Percentiles rank a stretch among this genome's conserved stretches.
Conservation (phyloP, 2,329 filamentous ascomycete species). For the Pseudogymnoascus sp. region DNA sequence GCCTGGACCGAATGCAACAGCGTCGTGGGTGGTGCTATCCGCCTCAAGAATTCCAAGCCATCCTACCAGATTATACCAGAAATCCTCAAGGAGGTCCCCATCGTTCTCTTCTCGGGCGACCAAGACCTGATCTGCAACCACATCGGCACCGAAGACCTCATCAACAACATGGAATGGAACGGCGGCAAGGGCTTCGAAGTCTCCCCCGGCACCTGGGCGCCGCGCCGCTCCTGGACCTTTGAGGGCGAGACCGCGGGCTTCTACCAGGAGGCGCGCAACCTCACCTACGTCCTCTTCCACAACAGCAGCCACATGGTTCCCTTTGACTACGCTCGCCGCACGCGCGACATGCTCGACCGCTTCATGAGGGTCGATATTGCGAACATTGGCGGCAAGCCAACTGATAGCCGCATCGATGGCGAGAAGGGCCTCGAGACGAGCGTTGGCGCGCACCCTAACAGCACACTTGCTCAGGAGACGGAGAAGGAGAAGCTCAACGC, state of each 20-base stretch:
- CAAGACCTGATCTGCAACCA: conserved; percentile 97
- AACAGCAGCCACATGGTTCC: conserved; percentile 98
- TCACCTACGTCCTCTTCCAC: conserved; percentile 93
- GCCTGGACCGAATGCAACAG: conserved; percentile 91
- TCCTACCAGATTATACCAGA: conserved; percentile 68
- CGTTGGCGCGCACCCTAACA: conserved; percentile 60
- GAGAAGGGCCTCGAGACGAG: conserved; percentile 59
- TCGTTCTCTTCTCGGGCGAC: conserved; percentile 86
- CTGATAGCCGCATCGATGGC: conserved; percentile 61
- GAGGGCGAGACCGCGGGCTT: conserved; percentile 81
- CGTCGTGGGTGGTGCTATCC: conserved; percentile 65
- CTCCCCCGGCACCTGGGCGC: conserved; percentile 79
- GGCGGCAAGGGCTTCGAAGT: conserved; percentile 86
- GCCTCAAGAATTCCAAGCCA: conserved; percentile 60
- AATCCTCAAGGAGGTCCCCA: conserved; percentile 65
- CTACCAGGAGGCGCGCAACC: conserved; percentile 88
- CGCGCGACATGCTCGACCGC: conserved; percentile 92
- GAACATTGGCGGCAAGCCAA: conserved; percentile 67
- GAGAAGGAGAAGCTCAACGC: conserved; percentile 56
- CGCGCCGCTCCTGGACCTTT: conserved; percentile 89
- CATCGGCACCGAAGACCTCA: conserved; percentile 82
- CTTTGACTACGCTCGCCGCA: conserved; percentile 79
- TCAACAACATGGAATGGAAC: conserved; percentile 86
- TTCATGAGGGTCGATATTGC: conserved; percentile 92
- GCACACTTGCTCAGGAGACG: conserved; percentile 53